Percentiles rank a stretch among this genome's conserved stretches.
These are phyloP conservation scores for Tripidium arundinaceum DNA, from an alignment of 202 grass and related monocot genomes.

Conservation along the genomic window DNA sequence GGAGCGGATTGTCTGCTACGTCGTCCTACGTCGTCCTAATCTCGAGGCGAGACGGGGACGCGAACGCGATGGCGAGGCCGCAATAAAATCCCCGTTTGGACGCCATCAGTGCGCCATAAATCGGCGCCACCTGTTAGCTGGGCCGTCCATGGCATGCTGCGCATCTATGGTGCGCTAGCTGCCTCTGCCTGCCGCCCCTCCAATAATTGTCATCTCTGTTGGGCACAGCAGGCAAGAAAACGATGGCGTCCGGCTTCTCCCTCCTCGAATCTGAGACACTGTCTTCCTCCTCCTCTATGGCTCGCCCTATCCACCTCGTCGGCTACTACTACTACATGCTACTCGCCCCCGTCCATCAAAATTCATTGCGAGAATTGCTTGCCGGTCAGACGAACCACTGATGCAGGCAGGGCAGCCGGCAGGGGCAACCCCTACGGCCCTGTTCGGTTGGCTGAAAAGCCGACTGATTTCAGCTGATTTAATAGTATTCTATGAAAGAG, in stretches of 20 bases:
- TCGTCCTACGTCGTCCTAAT: neutral
- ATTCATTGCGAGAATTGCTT: constrained; percentile 25
- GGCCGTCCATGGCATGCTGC: constrained; percentile 18
- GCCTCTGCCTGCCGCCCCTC: neutral
- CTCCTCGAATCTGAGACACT: neutral
- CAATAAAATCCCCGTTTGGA: constrained; percentile 26
- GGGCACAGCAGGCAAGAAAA: constrained; percentile 32
- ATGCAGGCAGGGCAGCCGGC: neutral
- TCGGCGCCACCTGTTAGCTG: constrained; percentile 30
- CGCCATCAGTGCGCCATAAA: constrained; percentile 26
- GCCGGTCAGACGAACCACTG: constrained; percentile 9
- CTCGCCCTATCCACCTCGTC: too few species aligned
- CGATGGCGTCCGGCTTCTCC: neutral
- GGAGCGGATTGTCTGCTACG: neutral
- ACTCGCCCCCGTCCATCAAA: neutral
- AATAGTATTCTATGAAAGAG: too few species aligned
- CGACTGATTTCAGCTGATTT: too few species aligned
- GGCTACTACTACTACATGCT: too few species aligned
- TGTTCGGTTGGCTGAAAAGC: too few species aligned
- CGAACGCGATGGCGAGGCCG: neutral
- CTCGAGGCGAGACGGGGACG: neutral
- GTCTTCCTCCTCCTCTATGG: neutral
- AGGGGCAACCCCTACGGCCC: neutral
- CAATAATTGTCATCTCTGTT: constrained; percentile 1
- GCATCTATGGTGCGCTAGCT: constrained; percentile 22